A percentile compares a stretch with the other conserved stretches of the same genome.
These are phyloP conservation scores for Hanseniaspora pseudoguilliermondii DNA, from an alignment of 805 yeast genomes.

Conservation along the genomic window DNA sequence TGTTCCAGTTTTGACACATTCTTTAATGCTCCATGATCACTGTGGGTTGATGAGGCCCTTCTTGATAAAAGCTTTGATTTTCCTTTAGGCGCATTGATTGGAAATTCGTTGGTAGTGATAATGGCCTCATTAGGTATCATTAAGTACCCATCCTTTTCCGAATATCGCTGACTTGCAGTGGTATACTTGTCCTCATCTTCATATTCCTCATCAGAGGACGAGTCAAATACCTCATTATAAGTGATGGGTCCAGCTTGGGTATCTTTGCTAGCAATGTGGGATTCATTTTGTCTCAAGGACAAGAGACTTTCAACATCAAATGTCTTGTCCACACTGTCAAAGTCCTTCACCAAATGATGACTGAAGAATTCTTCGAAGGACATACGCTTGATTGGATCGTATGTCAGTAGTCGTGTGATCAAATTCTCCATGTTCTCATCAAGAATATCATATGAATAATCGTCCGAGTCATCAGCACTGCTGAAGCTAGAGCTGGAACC, in stretches of 20 bases:
- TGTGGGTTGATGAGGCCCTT: constrained; percentile 41
- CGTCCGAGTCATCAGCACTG: constrained; percentile 1
- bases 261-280: no score
- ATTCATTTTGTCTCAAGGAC: neutral
- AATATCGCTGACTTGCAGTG: neutral
- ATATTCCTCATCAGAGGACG: neutral
- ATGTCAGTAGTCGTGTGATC: constrained; percentile 63
- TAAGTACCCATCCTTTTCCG: constrained; percentile 1
- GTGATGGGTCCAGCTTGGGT: neutral
- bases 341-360: constrained; percentile 31
- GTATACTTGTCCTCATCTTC: neutral
- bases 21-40: constrained; percentile 19
- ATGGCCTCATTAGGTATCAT: neutral
- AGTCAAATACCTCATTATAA: neutral
- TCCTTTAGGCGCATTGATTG: constrained; percentile 19
- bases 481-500: neutral
- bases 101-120: constrained; percentile 19
- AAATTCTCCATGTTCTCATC: constrained; percentile 39
- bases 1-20: neutral
- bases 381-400: constrained; percentile 77
- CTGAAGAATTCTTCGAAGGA: constrained; percentile 79
- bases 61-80: constrained; percentile 40
- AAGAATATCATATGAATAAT: constrained; percentile 2
- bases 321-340: constrained; percentile 33
- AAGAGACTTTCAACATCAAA: constrained; percentile 37